Base-by-base conservation (phyloP, 345 rosid species). In the Gynandropsis gynandra region DNA sequence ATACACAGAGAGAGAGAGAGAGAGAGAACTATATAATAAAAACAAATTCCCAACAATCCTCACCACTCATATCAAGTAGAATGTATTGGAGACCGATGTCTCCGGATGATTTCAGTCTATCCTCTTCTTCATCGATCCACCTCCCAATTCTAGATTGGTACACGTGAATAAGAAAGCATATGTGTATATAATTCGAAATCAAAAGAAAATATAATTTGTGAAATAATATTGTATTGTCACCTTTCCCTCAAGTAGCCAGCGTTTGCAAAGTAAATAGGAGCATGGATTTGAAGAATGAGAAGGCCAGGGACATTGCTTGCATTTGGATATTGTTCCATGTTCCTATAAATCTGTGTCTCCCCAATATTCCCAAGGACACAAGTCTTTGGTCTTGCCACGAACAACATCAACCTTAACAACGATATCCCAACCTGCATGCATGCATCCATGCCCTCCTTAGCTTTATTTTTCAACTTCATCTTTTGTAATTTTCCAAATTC, bases 211-310 rank as follows among this genome's bases (percentile, higher is more conserved):
- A 4, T 12, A 49, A n/a, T n/a, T n/a, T n/a, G n/a, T n/a, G n/a
- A n/a, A n/a, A n/a, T n/a, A n/a, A n/a, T n/a, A n/a, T 13, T 37
- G 4, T 13, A 3, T 10, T 24, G 29, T 24, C 14, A 85, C 95
- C 97, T 83, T 31, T 89, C 95, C 72, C 97, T 77, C 36, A 89
- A 55, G 74, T 89, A 89, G 62, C 83, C 45, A 7, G 97, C 47
- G 64, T 86, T 89, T 17, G 94, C 88, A 17, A 86, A 89, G 78
- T 80, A 89, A 59, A 86, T 80, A 17, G 97, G 95, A 35, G 94
- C 95, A 57, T 78, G 80, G 16, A 89, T 81, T 63, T 76, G 77
- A 21, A 89, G 82, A 32, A 83, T 71, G 45, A 89, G 77, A 46
- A 86, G 35, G 11, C 84, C 83, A 7, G 94, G 79, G 24, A 68